Percentiles rank a stretch among this genome's conserved stretches.
phyloP scores from a whole-genome alignment of 495 filamentous ascomycete species.

The Penicillium chermesinum region DNA sequence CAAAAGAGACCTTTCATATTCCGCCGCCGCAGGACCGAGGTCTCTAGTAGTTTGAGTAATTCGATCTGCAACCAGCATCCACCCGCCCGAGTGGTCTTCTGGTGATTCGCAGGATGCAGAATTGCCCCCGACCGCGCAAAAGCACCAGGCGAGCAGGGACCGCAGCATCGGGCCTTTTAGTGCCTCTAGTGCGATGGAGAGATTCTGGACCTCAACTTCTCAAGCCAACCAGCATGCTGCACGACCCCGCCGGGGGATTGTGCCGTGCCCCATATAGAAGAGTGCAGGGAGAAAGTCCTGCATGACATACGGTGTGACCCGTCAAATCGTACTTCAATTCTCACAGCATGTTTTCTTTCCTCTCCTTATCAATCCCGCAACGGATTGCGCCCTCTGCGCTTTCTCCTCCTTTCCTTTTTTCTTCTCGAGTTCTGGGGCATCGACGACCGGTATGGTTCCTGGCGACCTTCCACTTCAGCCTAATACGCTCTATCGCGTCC shows the following conservation, averaged over 20 bases:
- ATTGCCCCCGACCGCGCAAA: background rate
- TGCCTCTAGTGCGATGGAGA: background rate
- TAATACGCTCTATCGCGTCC: background rate
- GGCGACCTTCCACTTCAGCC: background rate
- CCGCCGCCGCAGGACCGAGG: too few relatives aligned
- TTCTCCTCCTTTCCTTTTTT: background rate
- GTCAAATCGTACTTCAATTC: conserved; percentile 4
- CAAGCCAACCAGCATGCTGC: background rate
- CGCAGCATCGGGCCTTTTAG: background rate
- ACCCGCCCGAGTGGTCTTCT: background rate
- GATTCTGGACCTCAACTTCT: background rate
- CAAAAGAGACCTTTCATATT: too few relatives aligned
- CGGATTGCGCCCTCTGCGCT: background rate
- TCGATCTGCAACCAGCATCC: too few relatives aligned
- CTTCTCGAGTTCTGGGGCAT: background rate
- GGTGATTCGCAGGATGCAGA: background rate
- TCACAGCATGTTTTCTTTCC: background rate
- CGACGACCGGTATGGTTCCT: background rate
- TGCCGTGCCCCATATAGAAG: conserved; percentile 3
- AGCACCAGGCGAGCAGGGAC: background rate
- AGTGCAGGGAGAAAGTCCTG: conserved; percentile 8
- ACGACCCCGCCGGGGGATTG: background rate
- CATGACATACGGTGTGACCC: conserved; percentile 14
- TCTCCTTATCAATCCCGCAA: background rate
- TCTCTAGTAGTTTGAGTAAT: too few relatives aligned